Percentiles rank a stretch among this genome's conserved stretches.
Evolutionary conservation across 495 filamentous ascomycete genomes (phyloP).

Genomic region (Penicillium angulare): DNA sequence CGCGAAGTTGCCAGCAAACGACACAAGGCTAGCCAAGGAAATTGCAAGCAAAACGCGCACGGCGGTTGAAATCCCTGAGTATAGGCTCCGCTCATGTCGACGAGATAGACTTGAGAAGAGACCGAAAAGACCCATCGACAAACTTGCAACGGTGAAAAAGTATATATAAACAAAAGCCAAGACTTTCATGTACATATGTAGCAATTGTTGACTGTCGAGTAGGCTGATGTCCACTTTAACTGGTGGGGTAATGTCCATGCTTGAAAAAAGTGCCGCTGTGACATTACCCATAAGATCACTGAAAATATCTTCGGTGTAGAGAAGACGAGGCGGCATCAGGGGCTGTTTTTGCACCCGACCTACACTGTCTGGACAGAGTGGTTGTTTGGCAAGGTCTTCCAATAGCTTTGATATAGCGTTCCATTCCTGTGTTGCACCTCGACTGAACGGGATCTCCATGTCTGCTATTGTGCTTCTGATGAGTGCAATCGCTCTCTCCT

Average conservation of each 20-base stretch:
- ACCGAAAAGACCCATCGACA: conserved; percentile 37
- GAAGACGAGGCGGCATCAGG: too few species aligned
- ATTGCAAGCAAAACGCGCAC: conserved; percentile 30
- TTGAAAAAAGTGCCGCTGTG: conserved; percentile 42
- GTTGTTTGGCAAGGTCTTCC: conserved; percentile 29
- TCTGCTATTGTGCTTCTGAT: conserved; percentile 40
- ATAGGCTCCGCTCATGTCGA: conserved; percentile 23
- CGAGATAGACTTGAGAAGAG: conserved; percentile 28
- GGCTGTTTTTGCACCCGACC: too few species aligned
- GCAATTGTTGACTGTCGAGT: conserved; percentile 29
- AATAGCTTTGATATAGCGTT: conserved; percentile 32
- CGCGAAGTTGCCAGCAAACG: conserved; percentile 31
- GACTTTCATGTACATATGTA: conserved; percentile 40
- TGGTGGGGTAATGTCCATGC: conserved; percentile 39
- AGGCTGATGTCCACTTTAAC: conserved; percentile 27
- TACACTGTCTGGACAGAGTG: conserved; percentile 29
- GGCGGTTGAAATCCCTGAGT: conserved; percentile 25
- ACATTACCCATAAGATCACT: conserved; percentile 40
- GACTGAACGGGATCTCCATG: conserved; percentile 44
- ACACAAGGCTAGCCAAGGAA: conserved; percentile 28
- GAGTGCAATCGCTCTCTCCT: conserved; percentile 25
- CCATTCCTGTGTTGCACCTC: conserved; percentile 33
- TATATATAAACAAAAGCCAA: conserved; percentile 45
- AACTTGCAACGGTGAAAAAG: conserved; percentile 37
- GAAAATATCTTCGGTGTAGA: conserved; percentile 26